Conservation (phyloP, 2,329 filamentous ascomycete genomes). For the Elsinoe batatas region DNA sequence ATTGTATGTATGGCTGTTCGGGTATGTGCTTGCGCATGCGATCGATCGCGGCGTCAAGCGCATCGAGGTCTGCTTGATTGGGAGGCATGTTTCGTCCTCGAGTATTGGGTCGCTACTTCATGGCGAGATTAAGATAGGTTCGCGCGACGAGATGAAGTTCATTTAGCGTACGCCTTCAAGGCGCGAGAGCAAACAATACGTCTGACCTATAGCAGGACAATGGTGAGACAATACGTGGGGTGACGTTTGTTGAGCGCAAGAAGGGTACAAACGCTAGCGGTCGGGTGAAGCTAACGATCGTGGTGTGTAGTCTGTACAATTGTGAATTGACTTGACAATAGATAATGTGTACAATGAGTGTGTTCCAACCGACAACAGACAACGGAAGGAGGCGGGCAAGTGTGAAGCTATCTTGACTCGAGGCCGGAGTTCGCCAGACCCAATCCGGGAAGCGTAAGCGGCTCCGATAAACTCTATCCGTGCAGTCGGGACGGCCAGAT, state of each 20-base stretch:
- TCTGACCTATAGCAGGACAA: conserved; percentile 3
- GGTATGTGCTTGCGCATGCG: conserved; percentile 35
- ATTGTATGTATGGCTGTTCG: conserved; percentile 38
- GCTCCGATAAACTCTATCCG: conserved; percentile 4
- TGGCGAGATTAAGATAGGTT: not conserved
- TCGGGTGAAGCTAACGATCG: not conserved
- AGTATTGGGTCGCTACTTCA: not conserved
- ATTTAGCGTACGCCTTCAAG: not conserved
- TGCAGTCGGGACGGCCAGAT: not conserved
- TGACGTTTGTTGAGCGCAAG: conserved; percentile 5
- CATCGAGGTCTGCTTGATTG: conserved; percentile 7
- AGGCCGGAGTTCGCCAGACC: not conserved
- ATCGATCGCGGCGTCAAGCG: conserved; percentile 31
- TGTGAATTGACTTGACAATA: not conserved
- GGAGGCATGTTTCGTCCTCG: conserved; percentile 10
- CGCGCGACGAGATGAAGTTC: not conserved
- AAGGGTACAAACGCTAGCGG: not conserved
- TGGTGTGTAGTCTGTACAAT: not conserved
- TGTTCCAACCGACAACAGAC: not conserved
- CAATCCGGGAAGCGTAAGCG: conserved; percentile 2
- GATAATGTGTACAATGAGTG: not conserved
- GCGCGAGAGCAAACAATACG: not conserved
- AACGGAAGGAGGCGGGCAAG: not conserved
- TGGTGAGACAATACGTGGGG: conserved; percentile 6
- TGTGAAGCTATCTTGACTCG: conserved; percentile 9